Conservation (phyloP, 495 filamentous ascomycete species). For the Lasiosphaeria ovina region DNA sequence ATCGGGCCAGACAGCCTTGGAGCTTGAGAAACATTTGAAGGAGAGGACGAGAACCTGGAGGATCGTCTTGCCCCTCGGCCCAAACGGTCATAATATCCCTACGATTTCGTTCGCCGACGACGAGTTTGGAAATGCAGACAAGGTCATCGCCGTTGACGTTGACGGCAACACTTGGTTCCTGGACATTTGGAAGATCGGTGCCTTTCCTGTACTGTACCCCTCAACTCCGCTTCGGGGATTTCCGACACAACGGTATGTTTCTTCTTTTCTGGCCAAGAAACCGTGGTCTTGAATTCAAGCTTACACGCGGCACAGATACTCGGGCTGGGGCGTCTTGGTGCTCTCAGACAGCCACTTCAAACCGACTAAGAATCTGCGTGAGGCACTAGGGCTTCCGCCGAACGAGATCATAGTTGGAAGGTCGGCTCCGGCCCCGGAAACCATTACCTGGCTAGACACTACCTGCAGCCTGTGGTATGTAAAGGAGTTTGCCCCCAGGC, state of each 20-base stretch:
- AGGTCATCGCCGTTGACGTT: slow-evolving; percentile 76
- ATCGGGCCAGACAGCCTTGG: slow-evolving; percentile 19
- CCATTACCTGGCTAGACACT: slow-evolving; percentile 20
- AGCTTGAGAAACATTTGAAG: slow-evolving; percentile 31
- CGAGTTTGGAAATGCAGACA: slow-evolving; percentile 56
- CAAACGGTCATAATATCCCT: slow-evolving; percentile 65
- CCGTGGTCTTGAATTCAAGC: neutral
- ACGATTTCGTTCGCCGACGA: slow-evolving; percentile 71
- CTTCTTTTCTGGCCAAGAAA: neutral
- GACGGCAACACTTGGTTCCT: slow-evolving; percentile 62
- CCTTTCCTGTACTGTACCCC: slow-evolving; percentile 14
- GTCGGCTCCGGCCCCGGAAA: neutral
- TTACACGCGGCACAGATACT: slow-evolving; percentile 17
- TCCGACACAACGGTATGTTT: slow-evolving; percentile 3
- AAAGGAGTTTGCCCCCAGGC: slow-evolving; percentile 19
- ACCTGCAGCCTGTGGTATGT: slow-evolving; percentile 31
- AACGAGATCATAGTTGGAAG: slow-evolving; percentile 17
- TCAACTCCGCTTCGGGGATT: neutral
- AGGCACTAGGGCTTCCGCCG: slow-evolving; percentile 34
- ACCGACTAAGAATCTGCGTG: slow-evolving; percentile 26
- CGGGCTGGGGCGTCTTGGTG: slow-evolving; percentile 49
- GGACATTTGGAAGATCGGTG: slow-evolving; percentile 56
- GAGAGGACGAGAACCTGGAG: slow-evolving; percentile 41
- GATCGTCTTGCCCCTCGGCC: slow-evolving; percentile 35
- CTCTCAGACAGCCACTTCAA: slow-evolving; percentile 44